phyloP scores from a whole-genome alignment of 306 rosid species.

The Carpinus fangiana region DNA sequence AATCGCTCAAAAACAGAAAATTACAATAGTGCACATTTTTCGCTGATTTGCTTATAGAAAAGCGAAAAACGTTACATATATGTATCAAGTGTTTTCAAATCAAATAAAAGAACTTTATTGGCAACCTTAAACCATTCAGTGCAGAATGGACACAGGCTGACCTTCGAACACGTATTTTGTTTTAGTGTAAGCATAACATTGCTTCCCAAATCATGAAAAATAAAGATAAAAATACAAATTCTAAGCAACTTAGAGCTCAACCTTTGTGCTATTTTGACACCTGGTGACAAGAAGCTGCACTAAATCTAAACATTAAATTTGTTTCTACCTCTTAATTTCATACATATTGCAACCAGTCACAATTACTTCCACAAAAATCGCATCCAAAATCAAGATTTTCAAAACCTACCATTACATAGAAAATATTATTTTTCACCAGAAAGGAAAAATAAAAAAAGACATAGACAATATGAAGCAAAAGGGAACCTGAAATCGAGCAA shows the following conservation, averaged over 20 bases:
- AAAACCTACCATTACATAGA: conserved; percentile 3
- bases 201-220: not conserved
- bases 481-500: conserved; percentile 88
- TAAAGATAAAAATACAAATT: not conserved
- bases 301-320: not conserved
- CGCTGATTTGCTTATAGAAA: not conserved
- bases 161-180: not conserved
- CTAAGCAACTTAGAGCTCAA: too few relatives aligned
- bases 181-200: not conserved
- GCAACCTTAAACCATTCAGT: too few relatives aligned
- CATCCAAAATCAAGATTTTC: conserved; percentile 5
- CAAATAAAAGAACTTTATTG: not conserved
- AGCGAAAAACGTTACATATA: not conserved
- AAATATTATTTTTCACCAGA: not conserved
- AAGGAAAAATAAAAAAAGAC: not conserved
- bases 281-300: not conserved
- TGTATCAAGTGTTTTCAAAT: not conserved
- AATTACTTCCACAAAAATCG: not conserved
- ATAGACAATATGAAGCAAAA: not conserved
- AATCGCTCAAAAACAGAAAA: conserved; percentile 6
- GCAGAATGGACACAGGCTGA: not conserved
- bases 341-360: not conserved
- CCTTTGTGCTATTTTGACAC: not conserved
- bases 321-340: not conserved
- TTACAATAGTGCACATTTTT: not conserved